These are phyloP conservation scores for Pythium folliculosum DNA, from an alignment of 352 stramenopile species.

Conservation along the genomic window DNA sequence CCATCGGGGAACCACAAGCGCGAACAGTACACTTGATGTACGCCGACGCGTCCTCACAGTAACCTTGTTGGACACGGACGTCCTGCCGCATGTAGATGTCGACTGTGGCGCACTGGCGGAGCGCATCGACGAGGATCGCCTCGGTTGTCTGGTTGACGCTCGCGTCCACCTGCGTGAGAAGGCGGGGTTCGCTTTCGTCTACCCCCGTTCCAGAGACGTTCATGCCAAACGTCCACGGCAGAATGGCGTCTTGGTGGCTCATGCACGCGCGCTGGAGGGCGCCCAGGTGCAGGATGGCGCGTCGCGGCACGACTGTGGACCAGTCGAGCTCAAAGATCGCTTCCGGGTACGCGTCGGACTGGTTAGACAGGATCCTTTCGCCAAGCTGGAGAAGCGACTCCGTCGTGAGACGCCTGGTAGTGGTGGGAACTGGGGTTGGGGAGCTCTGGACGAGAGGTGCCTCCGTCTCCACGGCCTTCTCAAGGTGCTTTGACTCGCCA, in stretches of 20 bases:
- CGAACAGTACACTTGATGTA: slow-evolving; percentile 47
- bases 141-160: slow-evolving; percentile 21
- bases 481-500: too few relatives aligned
- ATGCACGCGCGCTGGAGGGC: slow-evolving; percentile 51
- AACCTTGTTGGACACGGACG: slow-evolving; percentile 51
- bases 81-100: slow-evolving; percentile 56
- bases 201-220: slow-evolving; percentile 11
- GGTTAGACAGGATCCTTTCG: too few relatives aligned
- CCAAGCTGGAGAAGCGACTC: too few relatives aligned
- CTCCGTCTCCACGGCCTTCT: too few relatives aligned
- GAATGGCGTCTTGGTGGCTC: slow-evolving; percentile 6
- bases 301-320: slow-evolving; percentile 5
- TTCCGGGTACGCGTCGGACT: neutral
- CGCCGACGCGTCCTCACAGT: slow-evolving; percentile 66
- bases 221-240: neutral
- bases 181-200: too few relatives aligned
- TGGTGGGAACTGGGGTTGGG: too few relatives aligned
- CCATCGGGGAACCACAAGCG: too few relatives aligned
- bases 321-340: slow-evolving; percentile 15
- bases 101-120: slow-evolving; percentile 56
- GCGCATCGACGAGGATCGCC: slow-evolving; percentile 35
- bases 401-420: too few relatives aligned
- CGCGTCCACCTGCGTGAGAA: neutral
- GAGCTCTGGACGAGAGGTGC: too few relatives aligned
- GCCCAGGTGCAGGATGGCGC: slow-evolving; percentile 50